These are phyloP conservation scores for Trichoderma reesei DNA, from an alignment of 495 filamentous ascomycete genomes.

Conservation along the genomic window DNA sequence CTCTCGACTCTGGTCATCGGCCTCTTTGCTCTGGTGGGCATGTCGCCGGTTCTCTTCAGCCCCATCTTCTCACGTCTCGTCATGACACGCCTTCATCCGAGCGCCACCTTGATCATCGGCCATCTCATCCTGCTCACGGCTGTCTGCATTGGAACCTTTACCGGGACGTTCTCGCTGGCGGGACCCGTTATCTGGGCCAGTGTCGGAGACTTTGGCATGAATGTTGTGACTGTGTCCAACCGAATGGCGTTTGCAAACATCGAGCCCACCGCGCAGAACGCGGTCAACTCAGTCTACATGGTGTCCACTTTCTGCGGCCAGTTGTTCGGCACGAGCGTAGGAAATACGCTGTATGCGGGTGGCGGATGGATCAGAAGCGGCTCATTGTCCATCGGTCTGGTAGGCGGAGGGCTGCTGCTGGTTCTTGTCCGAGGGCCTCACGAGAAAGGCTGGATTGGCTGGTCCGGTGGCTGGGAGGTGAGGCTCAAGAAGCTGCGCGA, in stretches of 20 bases:
- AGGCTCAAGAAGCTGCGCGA: slow-evolving; percentile 24
- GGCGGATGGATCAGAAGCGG: slow-evolving; percentile 10
- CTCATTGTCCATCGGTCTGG: slow-evolving; percentile 1
- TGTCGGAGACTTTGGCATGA: slow-evolving; percentile 60
- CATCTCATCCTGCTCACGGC: slow-evolving; percentile 48
- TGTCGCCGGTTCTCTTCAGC: slow-evolving; percentile 53
- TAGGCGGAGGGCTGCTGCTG: slow-evolving; percentile 44
- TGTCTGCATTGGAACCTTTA: slow-evolving; percentile 60
- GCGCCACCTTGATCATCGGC: slow-evolving; percentile 57
- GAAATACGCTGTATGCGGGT: slow-evolving; percentile 33
- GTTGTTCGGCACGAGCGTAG: slow-evolving; percentile 47
- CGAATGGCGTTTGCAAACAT: slow-evolving; percentile 60
- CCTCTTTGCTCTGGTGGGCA: slow-evolving; percentile 68
- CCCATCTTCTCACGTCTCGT: slow-evolving; percentile 61
- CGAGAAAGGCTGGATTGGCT: slow-evolving; percentile 66
- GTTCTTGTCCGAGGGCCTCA: slow-evolving; percentile 49
- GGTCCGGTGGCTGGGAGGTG: slow-evolving; percentile 57
- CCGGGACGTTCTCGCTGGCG: slow-evolving; percentile 52
- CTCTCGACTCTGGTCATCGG: slow-evolving; percentile 61
- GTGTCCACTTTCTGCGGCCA: slow-evolving; percentile 11
- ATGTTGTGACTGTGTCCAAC: slow-evolving; percentile 69
- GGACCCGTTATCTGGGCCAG: slow-evolving; percentile 71
- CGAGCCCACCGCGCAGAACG: slow-evolving; percentile 60
- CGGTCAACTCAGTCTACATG: slow-evolving; percentile 64
- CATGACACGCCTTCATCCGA: slow-evolving; percentile 58